Evolutionary conservation across 2,329 filamentous ascomycete genomes (phyloP).

Genomic region (Leptodontidium sp.): DNA sequence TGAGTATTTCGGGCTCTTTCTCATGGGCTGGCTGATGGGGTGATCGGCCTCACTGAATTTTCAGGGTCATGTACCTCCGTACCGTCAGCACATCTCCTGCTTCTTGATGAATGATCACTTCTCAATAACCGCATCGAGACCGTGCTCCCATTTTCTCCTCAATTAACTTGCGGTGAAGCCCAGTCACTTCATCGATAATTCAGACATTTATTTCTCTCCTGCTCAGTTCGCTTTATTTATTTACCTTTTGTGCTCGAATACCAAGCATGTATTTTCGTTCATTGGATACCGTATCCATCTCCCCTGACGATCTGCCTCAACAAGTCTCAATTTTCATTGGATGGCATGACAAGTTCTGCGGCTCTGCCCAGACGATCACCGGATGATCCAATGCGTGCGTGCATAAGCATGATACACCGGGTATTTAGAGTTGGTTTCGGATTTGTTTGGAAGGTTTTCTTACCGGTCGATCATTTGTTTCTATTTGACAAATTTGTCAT

Average conservation of each 20-base stretch:
- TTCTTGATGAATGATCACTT: constrained; percentile 6
- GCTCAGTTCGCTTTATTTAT: constrained; percentile 9
- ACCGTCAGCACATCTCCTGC: constrained; percentile 8
- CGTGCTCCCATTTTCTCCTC: neutral
- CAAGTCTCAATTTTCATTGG: constrained; percentile 4
- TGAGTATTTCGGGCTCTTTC: neutral
- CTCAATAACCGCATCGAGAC: neutral
- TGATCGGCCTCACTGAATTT: neutral
- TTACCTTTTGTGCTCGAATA: neutral
- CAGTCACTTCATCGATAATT: neutral
- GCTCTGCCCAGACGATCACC: constrained; percentile 14
- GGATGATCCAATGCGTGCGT: constrained; percentile 6
- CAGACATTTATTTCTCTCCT: neutral
- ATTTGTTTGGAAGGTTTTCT: constrained; percentile 4
- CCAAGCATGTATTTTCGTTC: neutral
- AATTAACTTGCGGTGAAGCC: constrained; percentile 2
- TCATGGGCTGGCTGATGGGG: neutral
- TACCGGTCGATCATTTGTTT: constrained; percentile 9
- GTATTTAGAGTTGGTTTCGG: constrained; percentile 9
- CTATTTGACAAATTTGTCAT: neutral
- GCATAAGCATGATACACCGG: neutral
- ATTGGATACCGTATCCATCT: neutral
- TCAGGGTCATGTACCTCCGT: neutral
- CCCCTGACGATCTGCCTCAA: constrained; percentile 2
- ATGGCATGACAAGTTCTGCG: neutral